A percentile compares a stretch with the other conserved stretches of the same genome.
These are phyloP conservation scores for Sicyos baderoa DNA, from an alignment of 306 rosid species.

Conservation along the genomic window DNA sequence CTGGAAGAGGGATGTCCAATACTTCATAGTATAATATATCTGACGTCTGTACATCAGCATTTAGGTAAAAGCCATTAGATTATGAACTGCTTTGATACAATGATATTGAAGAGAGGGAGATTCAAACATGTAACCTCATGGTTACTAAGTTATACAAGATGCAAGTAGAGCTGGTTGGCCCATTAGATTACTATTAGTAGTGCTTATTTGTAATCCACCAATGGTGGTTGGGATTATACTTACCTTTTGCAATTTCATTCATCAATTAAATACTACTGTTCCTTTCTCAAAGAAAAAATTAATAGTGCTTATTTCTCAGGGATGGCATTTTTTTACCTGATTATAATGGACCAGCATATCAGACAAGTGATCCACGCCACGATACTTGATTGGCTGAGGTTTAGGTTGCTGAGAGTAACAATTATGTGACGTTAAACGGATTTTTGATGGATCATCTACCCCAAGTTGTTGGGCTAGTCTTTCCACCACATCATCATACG, in stretches of 20 bases:
- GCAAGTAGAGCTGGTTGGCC: no score
- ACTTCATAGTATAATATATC: conserved; percentile 80
- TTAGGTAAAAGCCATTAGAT: conserved; percentile 1
- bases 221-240: not conserved
- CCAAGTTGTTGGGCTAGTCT: conserved; percentile 74
- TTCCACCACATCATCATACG: conserved; percentile 84
- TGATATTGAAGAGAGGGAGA: no score
- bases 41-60: conserved; percentile 49
- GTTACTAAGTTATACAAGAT: no score
- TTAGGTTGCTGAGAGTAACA: conserved; percentile 93
- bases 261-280: not conserved
- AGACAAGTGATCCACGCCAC: conserved; percentile 71
- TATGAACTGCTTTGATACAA: no score
- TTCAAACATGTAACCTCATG: no score
- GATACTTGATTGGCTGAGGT: conserved; percentile 79
- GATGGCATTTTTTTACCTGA: conserved; percentile 44
- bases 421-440: conserved; percentile 80
- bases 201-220: conserved; percentile 7
- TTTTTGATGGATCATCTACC: conserved; percentile 68
- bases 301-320: conserved; percentile 16
- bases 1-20: conserved; percentile 90
- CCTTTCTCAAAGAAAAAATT: not conserved
- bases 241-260: not conserved
- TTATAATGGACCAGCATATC: conserved; percentile 89
- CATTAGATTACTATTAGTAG: no score